Conservation (phyloP, 176 grass and related monocot genomes). For the Carex pumila region DNA sequence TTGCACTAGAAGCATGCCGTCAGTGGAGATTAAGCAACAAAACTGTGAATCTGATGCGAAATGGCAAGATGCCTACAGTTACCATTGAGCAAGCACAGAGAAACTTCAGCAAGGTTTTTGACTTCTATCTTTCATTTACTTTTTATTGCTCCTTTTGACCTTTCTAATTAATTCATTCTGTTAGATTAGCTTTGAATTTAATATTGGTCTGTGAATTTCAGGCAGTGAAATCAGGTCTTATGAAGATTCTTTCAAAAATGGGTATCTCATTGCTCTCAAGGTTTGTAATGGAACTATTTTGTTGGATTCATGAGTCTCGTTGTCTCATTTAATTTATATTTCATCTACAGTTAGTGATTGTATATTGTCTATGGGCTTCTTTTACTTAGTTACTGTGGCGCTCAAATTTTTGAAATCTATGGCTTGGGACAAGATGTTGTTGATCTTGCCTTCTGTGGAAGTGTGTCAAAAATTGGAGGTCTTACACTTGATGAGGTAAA, state of each 20-base stretch:
- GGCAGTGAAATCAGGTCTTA: constrained; percentile 92
- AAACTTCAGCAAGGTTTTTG: constrained; percentile 91
- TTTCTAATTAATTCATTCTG: constrained; percentile 18
- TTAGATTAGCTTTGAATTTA: constrained; percentile 1
- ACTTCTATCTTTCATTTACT: not conserved
- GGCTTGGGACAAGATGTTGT: constrained; percentile 95
- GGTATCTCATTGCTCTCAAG: constrained; percentile 99
- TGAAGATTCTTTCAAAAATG: constrained; percentile 99
- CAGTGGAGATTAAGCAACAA: constrained; percentile 98
- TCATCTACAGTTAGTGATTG: constrained; percentile 28
- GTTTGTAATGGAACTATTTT: constrained; percentile 43
- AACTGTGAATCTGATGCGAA: constrained; percentile 97
- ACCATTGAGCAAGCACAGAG: constrained; percentile 98
- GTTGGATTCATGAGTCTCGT: constrained; percentile 11
- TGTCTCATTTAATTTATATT: not conserved
- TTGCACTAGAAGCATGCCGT: constrained; percentile 94
- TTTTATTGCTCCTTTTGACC: constrained; percentile 10
- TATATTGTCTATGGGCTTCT: constrained; percentile 14
- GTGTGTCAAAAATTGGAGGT: constrained; percentile 97
- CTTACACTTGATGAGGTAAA: constrained; percentile 95
- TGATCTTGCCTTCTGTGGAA: constrained; percentile 94
- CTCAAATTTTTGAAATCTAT: constrained; percentile 99
- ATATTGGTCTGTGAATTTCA: constrained; percentile 44
- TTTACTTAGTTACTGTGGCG: constrained; percentile 84
- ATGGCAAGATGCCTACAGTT: constrained; percentile 97